A percentile compares a stretch with the other conserved stretches of the same genome.
These are phyloP conservation scores for Beauveria medogensis DNA, from an alignment of 2,329 filamentous ascomycete genomes.

Conservation along the genomic window DNA sequence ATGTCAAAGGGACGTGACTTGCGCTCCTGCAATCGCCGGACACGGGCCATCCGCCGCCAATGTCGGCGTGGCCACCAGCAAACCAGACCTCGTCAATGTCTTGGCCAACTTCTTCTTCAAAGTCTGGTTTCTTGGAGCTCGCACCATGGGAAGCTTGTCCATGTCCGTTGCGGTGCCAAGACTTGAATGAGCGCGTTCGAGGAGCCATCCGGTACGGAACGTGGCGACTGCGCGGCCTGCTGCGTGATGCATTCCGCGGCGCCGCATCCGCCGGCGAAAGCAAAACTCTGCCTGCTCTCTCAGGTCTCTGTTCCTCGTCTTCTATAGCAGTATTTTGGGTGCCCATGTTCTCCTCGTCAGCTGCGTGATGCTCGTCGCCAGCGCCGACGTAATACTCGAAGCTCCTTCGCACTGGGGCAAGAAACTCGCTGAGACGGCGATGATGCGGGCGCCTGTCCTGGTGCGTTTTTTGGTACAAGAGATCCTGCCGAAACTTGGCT, in stretches of 20 bases:
- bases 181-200: constrained; percentile 10
- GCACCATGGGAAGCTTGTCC: neutral
- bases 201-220: constrained; percentile 36
- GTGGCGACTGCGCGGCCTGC: constrained; percentile 18
- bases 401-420: constrained; percentile 15
- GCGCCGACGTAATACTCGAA: constrained; percentile 9
- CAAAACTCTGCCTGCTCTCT: neutral
- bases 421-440: constrained; percentile 16
- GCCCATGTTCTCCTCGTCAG: neutral
- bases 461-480: constrained; percentile 47
- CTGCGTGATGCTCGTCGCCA: neutral
- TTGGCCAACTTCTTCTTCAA: constrained; percentile 40
- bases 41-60: constrained; percentile 68
- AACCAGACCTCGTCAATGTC: constrained; percentile 80
- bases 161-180: neutral
- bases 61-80: constrained; percentile 68
- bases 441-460: constrained; percentile 13
- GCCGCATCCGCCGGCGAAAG: constrained; percentile 7
- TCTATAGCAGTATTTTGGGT: neutral
- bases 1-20: constrained; percentile 60
- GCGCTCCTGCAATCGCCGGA: constrained; percentile 50
- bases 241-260: constrained; percentile 2
- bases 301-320: neutral
- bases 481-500: constrained; percentile 63
- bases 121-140: constrained; percentile 11